These are phyloP conservation scores for Ramalina intermedia DNA, from an alignment of 495 filamentous ascomycete genomes.

Conservation along the genomic window DNA sequence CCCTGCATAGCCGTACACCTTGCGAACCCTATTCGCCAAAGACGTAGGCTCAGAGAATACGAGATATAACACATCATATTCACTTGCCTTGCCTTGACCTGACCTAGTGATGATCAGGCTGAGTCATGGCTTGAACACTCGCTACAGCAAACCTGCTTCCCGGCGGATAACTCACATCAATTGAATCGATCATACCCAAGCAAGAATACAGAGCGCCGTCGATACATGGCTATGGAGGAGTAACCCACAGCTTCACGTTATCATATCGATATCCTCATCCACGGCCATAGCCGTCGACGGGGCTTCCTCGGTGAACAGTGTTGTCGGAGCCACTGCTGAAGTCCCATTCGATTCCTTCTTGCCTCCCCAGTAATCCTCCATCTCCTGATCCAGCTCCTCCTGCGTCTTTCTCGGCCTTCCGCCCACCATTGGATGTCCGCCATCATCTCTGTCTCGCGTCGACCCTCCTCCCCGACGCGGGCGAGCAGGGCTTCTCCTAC, in stretches of 20 bases:
- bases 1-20: neutral
- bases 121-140: too few relatives aligned
- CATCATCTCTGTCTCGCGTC: conserved; percentile 21
- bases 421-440: conserved; percentile 28
- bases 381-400: conserved; percentile 85
- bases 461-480: conserved; percentile 16
- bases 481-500: conserved; percentile 16
- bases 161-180: too few relatives aligned
- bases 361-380: conserved; percentile 78
- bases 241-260: conserved; percentile 1
- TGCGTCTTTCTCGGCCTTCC: conserved; percentile 73
- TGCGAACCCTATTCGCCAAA: neutral
- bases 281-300: conserved; percentile 20
- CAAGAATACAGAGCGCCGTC: too few relatives aligned
- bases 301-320: conserved; percentile 15
- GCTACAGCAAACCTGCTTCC: too few relatives aligned
- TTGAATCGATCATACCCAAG: too few relatives aligned
- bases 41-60: too few relatives aligned
- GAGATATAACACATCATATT: too few relatives aligned
- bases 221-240: neutral
- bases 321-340: conserved; percentile 17
- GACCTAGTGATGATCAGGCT: too few relatives aligned
- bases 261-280: conserved; percentile 46
- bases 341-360: conserved; percentile 20
- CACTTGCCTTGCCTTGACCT: too few relatives aligned